Conservation (phyloP, 306 rosid genomes). For the Heteromeles arbutifolia region DNA sequence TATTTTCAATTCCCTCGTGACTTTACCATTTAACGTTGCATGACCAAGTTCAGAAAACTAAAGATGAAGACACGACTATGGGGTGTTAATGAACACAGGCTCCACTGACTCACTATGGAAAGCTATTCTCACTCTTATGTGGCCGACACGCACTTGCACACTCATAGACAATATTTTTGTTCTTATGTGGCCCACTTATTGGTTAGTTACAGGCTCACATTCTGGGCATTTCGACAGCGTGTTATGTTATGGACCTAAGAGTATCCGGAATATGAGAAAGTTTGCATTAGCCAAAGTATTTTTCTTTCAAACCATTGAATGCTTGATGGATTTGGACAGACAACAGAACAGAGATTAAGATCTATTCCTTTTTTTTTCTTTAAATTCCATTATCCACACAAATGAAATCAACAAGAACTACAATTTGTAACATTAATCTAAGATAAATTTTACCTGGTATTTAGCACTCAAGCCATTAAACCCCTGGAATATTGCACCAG, state of each 20-base stretch:
- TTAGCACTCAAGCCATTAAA: slow-evolving; percentile 81
- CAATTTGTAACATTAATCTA: not conserved
- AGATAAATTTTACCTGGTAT: slow-evolving; percentile 62
- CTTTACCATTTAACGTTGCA: not conserved
- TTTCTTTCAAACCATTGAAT: not conserved
- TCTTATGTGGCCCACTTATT: not conserved
- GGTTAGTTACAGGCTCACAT: not conserved
- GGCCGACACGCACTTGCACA: not conserved
- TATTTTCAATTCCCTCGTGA: not conserved
- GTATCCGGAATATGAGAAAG: not conserved
- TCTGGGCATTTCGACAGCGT: no score
- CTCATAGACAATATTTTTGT: not conserved
- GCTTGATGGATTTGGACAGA: not conserved
- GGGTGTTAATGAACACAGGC: not conserved
- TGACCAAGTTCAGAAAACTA: not conserved
- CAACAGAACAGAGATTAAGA: not conserved
- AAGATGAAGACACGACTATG: not conserved
- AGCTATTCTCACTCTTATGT: not conserved
- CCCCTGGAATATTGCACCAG: slow-evolving; percentile 57
- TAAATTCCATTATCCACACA: not conserved
- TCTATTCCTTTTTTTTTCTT: not conserved
- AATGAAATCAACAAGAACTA: not conserved
- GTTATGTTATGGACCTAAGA: no score
- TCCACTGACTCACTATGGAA: not conserved
- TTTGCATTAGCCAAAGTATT: not conserved